These are phyloP conservation scores for Amanita pseudoporphyria DNA, from an alignment of 768 basidiomycete species.

Conservation along the genomic window DNA sequence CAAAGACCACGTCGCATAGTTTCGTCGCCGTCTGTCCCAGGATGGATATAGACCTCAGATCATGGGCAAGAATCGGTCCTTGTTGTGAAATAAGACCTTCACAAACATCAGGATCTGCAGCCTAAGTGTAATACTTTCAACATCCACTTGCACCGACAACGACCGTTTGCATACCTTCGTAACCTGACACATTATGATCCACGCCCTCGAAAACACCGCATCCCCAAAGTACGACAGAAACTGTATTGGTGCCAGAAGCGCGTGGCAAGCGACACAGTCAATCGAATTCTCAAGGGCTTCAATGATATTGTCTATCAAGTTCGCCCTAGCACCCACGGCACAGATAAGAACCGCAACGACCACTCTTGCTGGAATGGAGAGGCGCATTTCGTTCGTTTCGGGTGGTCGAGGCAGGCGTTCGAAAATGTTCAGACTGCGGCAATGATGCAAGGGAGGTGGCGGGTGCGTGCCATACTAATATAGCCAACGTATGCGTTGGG, in stretches of 20 bases:
- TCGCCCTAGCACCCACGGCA: conserved; percentile 15
- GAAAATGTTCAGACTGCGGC: not conserved
- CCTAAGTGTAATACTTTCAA: too few relatives aligned
- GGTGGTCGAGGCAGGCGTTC: not conserved
- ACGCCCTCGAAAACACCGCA: conserved; percentile 29
- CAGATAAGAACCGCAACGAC: conserved; percentile 8
- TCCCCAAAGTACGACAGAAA: conserved; percentile 40
- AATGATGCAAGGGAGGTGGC: not conserved
- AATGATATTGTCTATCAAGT: conserved; percentile 30
- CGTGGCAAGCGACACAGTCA: conserved; percentile 43
- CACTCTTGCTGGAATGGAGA: conserved; percentile 9
- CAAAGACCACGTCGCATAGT: conserved; percentile 45
- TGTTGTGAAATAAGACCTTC: conserved; percentile 38
- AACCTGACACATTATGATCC: conserved; percentile 35
- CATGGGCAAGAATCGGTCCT: conserved; percentile 50
- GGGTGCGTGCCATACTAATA: too few relatives aligned
- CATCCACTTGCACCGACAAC: not conserved
- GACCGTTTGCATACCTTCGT: conserved; percentile 22
- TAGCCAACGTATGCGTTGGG: not conserved
- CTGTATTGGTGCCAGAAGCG: conserved; percentile 36
- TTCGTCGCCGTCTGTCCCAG: conserved; percentile 39
- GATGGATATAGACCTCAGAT: conserved; percentile 37
- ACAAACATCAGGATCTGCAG: conserved; percentile 51
- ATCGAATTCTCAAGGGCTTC: conserved; percentile 33
- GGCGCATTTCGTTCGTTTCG: not conserved